These are phyloP conservation scores for Terfezia boudieri DNA, from an alignment of 495 filamentous ascomycete genomes.

Conservation along the genomic window DNA sequence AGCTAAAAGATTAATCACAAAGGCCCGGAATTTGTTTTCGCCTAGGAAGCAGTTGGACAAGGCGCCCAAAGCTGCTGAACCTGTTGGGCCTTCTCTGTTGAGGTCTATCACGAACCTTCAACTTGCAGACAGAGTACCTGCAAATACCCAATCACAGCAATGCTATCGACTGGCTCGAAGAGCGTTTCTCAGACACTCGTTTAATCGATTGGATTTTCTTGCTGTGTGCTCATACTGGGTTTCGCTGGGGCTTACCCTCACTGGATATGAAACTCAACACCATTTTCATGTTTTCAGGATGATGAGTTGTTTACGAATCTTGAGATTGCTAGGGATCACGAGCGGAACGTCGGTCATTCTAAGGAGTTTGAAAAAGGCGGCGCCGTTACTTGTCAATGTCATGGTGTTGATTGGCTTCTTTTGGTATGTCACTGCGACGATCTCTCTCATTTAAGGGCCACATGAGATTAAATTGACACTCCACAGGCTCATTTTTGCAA, in stretches of 20 bases:
- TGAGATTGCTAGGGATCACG: conserved; percentile 70
- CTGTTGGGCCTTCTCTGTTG: conserved; percentile 41
- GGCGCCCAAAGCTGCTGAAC: conserved; percentile 22
- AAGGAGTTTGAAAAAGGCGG: conserved; percentile 83
- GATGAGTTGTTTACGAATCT: conserved; percentile 80
- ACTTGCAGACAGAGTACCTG: conserved; percentile 27
- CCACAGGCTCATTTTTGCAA: conserved; percentile 57
- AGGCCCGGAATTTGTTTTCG: conserved; percentile 53
- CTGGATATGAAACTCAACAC: conserved; percentile 37
- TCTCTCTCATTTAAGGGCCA: too few relatives aligned
- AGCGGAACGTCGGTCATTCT: conserved; percentile 86
- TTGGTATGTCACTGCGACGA: conserved; percentile 28
- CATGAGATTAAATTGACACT: too few relatives aligned
- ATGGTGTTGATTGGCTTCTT: conserved; percentile 95
- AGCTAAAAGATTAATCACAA: conserved; percentile 44
- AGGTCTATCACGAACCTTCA: conserved; percentile 65
- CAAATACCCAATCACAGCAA: conserved; percentile 56
- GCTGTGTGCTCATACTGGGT: conserved; percentile 96
- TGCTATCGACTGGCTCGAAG: conserved; percentile 67
- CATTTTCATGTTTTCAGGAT: conserved; percentile 85
- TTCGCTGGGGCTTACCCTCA: conserved; percentile 47
- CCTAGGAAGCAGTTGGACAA: conserved; percentile 27
- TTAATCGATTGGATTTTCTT: conserved; percentile 88
- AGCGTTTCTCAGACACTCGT: conserved; percentile 81
- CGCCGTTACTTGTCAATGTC: conserved; percentile 81